Evolutionary conservation across 1,284 basidiomycete species (phyloP), one percentile per base, ranked within the genome.

Genomic region (Ustilago sp.): DNA sequence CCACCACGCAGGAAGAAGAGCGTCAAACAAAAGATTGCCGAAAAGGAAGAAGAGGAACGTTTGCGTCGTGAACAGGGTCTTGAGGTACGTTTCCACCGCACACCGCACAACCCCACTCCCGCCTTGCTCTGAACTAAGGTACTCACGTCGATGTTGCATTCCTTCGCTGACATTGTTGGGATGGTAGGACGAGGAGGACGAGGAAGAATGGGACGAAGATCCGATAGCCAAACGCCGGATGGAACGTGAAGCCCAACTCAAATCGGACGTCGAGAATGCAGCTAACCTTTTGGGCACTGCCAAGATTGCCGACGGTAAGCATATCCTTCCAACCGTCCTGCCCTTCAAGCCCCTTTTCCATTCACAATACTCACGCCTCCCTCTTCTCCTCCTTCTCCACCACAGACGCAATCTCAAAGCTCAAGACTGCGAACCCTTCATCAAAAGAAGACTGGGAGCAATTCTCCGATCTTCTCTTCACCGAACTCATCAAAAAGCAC

Each of bases 1-100:
- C 81, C 81, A 17, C 63, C 81, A 52, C 81, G 80, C 63, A 85
- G 85, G 80, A 84, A 83, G 59, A 77, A 76, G 48, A 72, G 66
- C 28, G 79, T 85, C 52, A 86, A 85, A 64, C 81, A 84, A 51
- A 86, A 85, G 68, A 82, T 85, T 36, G 80, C 80, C 38, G 81
- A 83, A 55, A 80, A 81, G 58, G 83, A 85, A 47, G 84, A 80
- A 39, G 74, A 76, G 17, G 79, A 83, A 64, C 68, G 70, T 3
- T 45, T 74, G 19, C 68, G 81, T 32, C 68, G 62, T 34, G 73
- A 76, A 54, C 66, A 65, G 15, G 80, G 80, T 17, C 61, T 77
- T 9, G 73, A 77, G 9, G 72, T 73, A 43, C 32, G 71, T 69
- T 28, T 28, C 23, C 23, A 28, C 23, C 23, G 23, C 23, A 12